Conservation (phyloP, 352 stramenopile genomes). For the Ophiocytium majus region DNA sequence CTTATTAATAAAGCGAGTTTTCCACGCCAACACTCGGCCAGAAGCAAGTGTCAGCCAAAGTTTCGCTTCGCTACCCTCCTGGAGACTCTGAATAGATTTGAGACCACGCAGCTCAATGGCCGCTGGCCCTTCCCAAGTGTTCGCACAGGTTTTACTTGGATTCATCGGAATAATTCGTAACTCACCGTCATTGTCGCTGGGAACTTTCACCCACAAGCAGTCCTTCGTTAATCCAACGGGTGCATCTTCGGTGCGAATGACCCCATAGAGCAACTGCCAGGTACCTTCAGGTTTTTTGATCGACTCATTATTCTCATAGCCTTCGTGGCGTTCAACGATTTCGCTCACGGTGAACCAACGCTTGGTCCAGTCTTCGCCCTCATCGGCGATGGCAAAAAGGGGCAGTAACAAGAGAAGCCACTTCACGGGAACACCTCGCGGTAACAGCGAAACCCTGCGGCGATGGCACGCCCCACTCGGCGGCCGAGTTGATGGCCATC, state of each 20-base stretch:
- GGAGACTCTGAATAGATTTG: no score
- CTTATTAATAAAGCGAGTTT: no score
- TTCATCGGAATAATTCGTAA: background rate
- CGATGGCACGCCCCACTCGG: no score
- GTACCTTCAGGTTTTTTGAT: background rate
- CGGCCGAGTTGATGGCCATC: no score
- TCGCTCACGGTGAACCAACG: background rate
- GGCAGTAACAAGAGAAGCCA: background rate
- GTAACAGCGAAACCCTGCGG: constrained; percentile 16
- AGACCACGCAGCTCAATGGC: no score
- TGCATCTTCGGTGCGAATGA: background rate
- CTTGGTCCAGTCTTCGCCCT: background rate
- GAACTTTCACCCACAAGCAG: background rate
- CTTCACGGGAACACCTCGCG: background rate
- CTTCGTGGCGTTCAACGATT: background rate
- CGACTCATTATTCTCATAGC: background rate
- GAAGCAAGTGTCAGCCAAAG: no score
- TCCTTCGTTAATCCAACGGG: background rate
- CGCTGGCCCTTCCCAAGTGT: no score
- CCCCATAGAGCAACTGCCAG: background rate
- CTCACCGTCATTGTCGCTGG: background rate
- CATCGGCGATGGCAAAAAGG: background rate
- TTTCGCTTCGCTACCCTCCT: no score
- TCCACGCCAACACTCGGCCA: no score
- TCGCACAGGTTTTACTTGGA: no score